Evolutionary conservation across 2,329 filamentous ascomycete species (phyloP), one percentile per base, ranked within the genome.

Genomic region (Cercospora zeina): DNA sequence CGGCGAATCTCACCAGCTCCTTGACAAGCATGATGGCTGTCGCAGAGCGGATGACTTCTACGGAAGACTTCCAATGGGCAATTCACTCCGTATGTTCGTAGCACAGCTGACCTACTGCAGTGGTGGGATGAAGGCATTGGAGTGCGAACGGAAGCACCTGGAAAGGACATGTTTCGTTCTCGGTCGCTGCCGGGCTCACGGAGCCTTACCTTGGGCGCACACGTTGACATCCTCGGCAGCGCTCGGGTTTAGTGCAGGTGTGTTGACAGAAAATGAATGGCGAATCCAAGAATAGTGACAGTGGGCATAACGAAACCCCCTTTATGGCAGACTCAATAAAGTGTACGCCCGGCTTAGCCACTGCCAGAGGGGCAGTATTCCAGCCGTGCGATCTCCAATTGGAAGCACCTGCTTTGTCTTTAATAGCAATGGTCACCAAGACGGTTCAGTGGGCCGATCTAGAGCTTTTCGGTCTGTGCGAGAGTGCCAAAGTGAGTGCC

Each of bases 241-340:
- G 11, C 21, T 47, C 21, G 42, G 21, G 27, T 10, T 5, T n/a
- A 24, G 1, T n/a, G 13, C 19, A 47, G 21, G 42, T 27, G 42
- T 6, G 13, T 47, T 13, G 19, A 27, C 21, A 47, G n/a, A 47
- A 47, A 47, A 0, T 37, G 33, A 13, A n/a, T 24, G 53, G 53
- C 33, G 39, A 55, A 36, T 19, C 53, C 53, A 16, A 16, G 34
- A 55, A 36, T 37, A 55, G 53, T 39, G 19, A 37, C 53, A 27
- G n/a, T 55, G 33, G 53, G 33, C 10, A 37, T 37, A 4, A 19
- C 16, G 16, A 9, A 55, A 37, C 39, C 53, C 53, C 53, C 53
- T 36, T 55, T n/a, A 19, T 36, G 34, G 53, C n/a, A 14, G 31
- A 24, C 13, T 55, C 53, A 24, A 39, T 37, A 55, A 21, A 55